These are phyloP conservation scores for Phytopythium oedochilum DNA, from an alignment of 352 stramenopile species.

Conservation along the genomic window DNA sequence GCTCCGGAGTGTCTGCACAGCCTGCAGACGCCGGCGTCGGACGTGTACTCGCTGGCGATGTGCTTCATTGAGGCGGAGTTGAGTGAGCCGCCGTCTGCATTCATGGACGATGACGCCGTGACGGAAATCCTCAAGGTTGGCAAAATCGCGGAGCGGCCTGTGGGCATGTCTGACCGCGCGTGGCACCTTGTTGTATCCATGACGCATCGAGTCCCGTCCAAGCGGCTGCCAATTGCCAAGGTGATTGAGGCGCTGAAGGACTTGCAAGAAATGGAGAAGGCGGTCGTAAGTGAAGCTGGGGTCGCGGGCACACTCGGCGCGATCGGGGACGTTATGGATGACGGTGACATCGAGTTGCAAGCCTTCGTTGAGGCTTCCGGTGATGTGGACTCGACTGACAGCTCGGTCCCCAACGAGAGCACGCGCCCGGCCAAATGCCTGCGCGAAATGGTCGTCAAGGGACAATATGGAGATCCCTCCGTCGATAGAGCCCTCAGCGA, in stretches of 20 bases:
- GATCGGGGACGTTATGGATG: neutral
- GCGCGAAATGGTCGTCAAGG: neutral
- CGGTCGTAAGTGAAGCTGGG: neutral
- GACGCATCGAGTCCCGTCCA: conserved; percentile 6
- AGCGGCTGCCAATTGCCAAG: conserved; percentile 4
- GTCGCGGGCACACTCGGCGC: neutral
- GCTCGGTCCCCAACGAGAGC: neutral
- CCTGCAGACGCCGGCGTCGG: conserved; percentile 11
- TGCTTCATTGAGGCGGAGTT: conserved; percentile 23
- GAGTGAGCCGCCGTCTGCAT: conserved; percentile 13
- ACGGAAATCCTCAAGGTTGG: conserved; percentile 9
- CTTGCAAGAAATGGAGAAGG: neutral
- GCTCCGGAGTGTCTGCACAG: conserved; percentile 21
- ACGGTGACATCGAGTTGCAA: neutral
- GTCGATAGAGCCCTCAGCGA: neutral
- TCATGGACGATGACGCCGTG: conserved; percentile 10
- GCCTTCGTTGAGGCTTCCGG: neutral
- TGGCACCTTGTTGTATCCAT: conserved; percentile 19
- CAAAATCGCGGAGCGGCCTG: conserved; percentile 9
- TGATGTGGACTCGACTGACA: neutral
- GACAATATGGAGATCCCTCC: neutral
- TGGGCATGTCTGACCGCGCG: conserved; percentile 5
- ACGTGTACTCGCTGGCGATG: conserved; percentile 27
- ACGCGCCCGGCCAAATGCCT: neutral
- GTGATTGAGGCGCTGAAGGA: neutral